Percentiles rank a stretch among this genome's conserved stretches.
Conservation (phyloP, 1,284 basidiomycete genomes). For the Flammula alnicola region DNA sequence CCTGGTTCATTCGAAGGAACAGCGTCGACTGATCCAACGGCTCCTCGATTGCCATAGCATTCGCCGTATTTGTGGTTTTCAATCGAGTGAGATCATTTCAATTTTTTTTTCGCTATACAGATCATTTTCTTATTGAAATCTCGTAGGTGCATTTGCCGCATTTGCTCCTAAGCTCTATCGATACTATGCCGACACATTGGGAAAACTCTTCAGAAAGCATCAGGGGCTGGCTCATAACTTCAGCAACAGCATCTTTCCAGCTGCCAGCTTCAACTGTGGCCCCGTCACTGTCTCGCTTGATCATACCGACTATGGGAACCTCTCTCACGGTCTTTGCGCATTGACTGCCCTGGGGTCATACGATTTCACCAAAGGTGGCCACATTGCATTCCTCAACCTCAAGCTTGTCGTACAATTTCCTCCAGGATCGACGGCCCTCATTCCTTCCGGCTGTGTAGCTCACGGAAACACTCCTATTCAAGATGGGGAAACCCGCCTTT, state of each 20-base stretch:
- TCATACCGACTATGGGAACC: slow-evolving; percentile 12
- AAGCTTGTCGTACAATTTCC: slow-evolving; percentile 1
- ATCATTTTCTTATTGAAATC: not conserved
- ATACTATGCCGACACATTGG: not conserved
- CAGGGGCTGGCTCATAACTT: slow-evolving; percentile 3
- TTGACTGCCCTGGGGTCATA: slow-evolving; percentile 12
- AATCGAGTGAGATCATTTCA: not conserved
- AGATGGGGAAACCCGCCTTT: not conserved
- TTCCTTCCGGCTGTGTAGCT: slow-evolving; percentile 10
- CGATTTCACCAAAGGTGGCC: slow-evolving; percentile 1
- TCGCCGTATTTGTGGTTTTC: not conserved
- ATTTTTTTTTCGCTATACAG: not conserved
- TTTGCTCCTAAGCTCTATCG: slow-evolving; percentile 9
- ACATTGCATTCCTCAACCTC: slow-evolving; percentile 3
- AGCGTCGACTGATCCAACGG: not conserved
- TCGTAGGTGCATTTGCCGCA: not conserved
- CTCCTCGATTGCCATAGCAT: not conserved
- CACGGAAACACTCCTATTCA: slow-evolving; percentile 6
- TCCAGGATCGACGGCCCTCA: slow-evolving; percentile 1
- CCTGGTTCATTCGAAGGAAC: not conserved
- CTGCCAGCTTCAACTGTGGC: slow-evolving; percentile 12
- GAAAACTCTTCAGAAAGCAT: not conserved
- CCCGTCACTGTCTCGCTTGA: slow-evolving; percentile 6
- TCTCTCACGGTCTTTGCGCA: slow-evolving; percentile 12
- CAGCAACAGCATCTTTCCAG: slow-evolving; percentile 5